Conservation (phyloP, 768 basidiomycete genomes). For the Kwoniella sp. region DNA sequence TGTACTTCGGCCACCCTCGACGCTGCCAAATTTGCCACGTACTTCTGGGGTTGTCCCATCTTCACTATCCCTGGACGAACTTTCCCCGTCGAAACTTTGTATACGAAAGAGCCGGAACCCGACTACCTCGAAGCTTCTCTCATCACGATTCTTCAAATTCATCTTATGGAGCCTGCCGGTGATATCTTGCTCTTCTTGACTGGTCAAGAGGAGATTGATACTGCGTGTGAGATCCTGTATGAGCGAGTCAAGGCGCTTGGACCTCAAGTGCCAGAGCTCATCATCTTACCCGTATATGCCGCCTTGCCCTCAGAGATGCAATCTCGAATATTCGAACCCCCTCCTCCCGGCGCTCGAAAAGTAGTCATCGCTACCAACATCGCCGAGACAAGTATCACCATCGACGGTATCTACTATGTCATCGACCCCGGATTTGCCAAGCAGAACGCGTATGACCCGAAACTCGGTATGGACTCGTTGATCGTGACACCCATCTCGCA, state of each 20-base stretch:
- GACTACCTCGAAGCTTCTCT: conserved; percentile 98
- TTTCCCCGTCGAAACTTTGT: conserved; percentile 97
- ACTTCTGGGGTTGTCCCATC: conserved; percentile 98
- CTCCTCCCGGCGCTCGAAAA: conserved; percentile 97
- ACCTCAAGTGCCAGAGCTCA: conserved; percentile 95
- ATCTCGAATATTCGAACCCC: conserved; percentile 95
- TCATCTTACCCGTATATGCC: conserved; percentile 97
- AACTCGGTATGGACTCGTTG: conserved; percentile 96
- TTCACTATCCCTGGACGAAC: conserved; percentile 99
- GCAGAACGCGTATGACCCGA: conserved; percentile 97
- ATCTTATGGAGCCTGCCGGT: conserved; percentile 95
- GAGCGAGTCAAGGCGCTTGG: conserved; percentile 99
- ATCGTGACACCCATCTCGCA: conserved; percentile 98
- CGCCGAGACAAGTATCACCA: conserved; percentile 96
- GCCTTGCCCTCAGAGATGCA: conserved; percentile 97
- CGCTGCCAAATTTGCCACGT: conserved; percentile 98
- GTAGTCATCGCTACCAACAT: conserved; percentile 99
- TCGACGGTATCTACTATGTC: conserved; percentile 98
- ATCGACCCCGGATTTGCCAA: conserved; percentile 98
- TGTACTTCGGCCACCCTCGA: conserved; percentile 99
- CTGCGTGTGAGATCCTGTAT: conserved; percentile 91
- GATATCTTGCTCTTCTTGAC: conserved; percentile 96
- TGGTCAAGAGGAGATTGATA: conserved; percentile 98
- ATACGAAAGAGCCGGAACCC: conserved; percentile 96
- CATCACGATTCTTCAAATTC: conserved; percentile 99